Evolutionary conservation across 352 stramenopile species (phyloP).

Genomic region (Pythium apleroticum): DNA sequence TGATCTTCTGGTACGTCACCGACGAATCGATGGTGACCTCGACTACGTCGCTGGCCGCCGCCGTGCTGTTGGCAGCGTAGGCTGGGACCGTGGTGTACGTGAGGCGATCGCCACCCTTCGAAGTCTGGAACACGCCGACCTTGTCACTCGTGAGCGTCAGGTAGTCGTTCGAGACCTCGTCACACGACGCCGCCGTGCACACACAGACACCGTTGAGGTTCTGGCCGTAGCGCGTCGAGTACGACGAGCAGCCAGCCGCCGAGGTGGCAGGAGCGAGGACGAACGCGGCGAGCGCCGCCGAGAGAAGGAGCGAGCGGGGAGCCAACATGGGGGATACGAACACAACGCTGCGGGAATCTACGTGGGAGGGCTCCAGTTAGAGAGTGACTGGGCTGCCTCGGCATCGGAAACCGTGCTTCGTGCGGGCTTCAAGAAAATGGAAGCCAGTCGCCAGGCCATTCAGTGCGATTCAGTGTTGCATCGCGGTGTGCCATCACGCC

Average conservation of each 20-base stretch:
- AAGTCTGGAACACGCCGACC: slow-evolving; percentile 46
- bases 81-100: slow-evolving; percentile 26
- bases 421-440: neutral
- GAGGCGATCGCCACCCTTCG: slow-evolving; percentile 40
- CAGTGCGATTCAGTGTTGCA: neutral
- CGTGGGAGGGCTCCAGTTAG: neutral
- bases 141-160: slow-evolving; percentile 31
- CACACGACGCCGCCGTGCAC: slow-evolving; percentile 45
- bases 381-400: neutral
- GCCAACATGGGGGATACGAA: neutral
- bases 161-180: slow-evolving; percentile 50
- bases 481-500: neutral
- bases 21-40: slow-evolving; percentile 36
- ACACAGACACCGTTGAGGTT: slow-evolving; percentile 53
- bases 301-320: neutral
- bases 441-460: neutral
- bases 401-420: neutral
- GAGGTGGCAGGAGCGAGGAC: neutral
- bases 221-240: slow-evolving; percentile 38
- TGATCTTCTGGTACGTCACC: slow-evolving; percentile 70
- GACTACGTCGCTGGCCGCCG: slow-evolving; percentile 30
- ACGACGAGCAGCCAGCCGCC: slow-evolving; percentile 20
- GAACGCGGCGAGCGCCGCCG: neutral
- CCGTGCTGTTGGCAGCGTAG: neutral
- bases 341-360: neutral